A percentile compares a stretch with the other conserved stretches of the same genome.
phyloP scores from a whole-genome alignment of 352 stramenopile genomes.

The Pythium sukuiense region DNA sequence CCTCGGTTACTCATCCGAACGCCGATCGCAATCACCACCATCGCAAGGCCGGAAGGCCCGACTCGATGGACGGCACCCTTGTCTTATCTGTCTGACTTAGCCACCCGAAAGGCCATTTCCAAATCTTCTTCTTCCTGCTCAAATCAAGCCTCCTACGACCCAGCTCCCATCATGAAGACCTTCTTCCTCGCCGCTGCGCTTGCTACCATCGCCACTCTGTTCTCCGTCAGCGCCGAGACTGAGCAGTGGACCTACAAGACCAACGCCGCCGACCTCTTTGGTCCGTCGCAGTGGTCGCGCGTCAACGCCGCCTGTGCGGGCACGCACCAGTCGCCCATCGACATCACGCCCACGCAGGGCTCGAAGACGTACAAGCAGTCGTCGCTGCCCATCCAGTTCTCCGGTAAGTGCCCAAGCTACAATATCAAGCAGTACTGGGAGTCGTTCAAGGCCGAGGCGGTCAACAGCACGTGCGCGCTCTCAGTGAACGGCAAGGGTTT shows the following conservation, averaged over 20 bases:
- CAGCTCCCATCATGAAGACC: slow-evolving; percentile 5
- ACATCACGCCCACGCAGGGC: slow-evolving; percentile 2
- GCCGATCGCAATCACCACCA: neutral
- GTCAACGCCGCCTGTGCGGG: slow-evolving; percentile 1
- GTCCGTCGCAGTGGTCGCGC: slow-evolving; percentile 1
- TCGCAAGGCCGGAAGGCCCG: neutral
- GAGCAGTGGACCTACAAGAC: slow-evolving; percentile 10
- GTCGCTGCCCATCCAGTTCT: slow-evolving; percentile 5
- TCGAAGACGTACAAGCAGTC: neutral
- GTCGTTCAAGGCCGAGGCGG: slow-evolving; percentile 4
- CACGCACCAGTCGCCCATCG: slow-evolving; percentile 17
- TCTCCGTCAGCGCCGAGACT: neutral
- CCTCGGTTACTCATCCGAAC: neutral
- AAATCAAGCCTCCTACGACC: neutral
- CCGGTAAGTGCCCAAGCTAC: slow-evolving; percentile 8
- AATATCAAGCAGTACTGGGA: slow-evolving; percentile 9
- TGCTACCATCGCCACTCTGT: neutral
- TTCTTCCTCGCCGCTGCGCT: neutral
- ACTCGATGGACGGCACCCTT: neutral
- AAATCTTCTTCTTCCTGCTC: neutral
- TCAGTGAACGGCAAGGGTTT: slow-evolving; percentile 27
- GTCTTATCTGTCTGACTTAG: neutral
- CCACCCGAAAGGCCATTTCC: neutral
- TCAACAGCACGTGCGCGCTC: slow-evolving; percentile 6
- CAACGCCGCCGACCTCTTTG: slow-evolving; percentile 1